Evolutionary conservation across 805 yeast genomes (phyloP).

Genomic region (Scheffersomyces lignosus): DNA sequence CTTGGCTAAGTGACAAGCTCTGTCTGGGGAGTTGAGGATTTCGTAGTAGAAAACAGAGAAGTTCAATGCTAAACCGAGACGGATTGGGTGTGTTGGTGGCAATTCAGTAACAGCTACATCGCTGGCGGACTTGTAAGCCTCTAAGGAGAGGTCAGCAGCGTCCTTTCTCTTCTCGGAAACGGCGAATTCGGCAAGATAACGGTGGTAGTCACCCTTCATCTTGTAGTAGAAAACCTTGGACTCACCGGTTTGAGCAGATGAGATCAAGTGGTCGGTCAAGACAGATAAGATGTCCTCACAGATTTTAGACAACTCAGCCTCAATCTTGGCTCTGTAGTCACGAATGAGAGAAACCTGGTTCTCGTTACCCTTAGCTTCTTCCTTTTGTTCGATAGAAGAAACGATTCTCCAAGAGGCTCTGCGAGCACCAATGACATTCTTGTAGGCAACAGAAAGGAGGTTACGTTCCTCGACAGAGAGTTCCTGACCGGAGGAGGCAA

Average conservation of each 20-base stretch:
- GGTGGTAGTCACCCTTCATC: conserved; percentile 99
- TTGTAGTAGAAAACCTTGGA: conserved; percentile 97
- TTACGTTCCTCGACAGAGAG: conserved; percentile 97
- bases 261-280: conserved; percentile 84
- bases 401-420: conserved; percentile 99
- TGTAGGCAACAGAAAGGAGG: conserved; percentile 94
- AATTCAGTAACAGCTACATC: conserved; percentile 96
- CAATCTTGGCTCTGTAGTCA: conserved; percentile 93
- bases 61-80: conserved; percentile 96
- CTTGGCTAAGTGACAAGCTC: conserved; percentile 98
- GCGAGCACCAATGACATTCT: conserved; percentile 97
- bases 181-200: conserved; percentile 97
- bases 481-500: conserved; percentile 94
- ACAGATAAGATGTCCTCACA: conserved; percentile 92
- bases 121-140: conserved; percentile 92
- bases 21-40: conserved; percentile 96
- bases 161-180: conserved; percentile 86
- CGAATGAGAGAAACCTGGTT: conserved; percentile 86
- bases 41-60: conserved; percentile 98
- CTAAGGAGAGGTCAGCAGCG: conserved; percentile 89
- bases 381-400: conserved; percentile 96
- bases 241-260: conserved; percentile 94
- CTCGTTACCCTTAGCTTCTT: conserved; percentile 94
- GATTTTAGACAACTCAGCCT: conserved; percentile 85
- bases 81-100: conserved; percentile 98